A percentile compares a stretch with the other conserved stretches of the same genome.
Conservation (phyloP, 2,329 filamentous ascomycete genomes). For the Pseudogymnoascus sp. region DNA sequence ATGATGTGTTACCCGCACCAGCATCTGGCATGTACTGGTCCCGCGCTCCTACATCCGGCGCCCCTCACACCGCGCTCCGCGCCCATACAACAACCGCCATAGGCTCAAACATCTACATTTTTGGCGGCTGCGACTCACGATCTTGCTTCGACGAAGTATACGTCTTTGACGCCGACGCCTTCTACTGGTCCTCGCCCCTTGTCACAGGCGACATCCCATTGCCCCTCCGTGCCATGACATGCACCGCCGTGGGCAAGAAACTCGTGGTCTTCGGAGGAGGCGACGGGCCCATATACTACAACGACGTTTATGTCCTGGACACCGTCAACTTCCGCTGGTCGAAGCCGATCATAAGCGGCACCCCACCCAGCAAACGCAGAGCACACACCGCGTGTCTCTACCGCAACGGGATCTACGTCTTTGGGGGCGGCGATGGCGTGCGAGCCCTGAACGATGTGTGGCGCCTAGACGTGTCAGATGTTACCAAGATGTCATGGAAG, state of each 20-base stretch:
- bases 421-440: constrained; percentile 63
- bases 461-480: constrained; percentile 60
- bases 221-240: constrained; percentile 62
- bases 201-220: constrained; percentile 57
- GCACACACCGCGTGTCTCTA: constrained; percentile 65
- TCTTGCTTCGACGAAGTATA: constrained; percentile 64
- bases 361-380: constrained; percentile 50
- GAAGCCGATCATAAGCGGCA: constrained; percentile 47
- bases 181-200: constrained; percentile 59
- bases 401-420: constrained; percentile 64
- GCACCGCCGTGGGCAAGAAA: constrained; percentile 62
- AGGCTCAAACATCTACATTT: constrained; percentile 59
- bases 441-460: constrained; percentile 63
- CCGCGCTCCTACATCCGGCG: constrained; percentile 53
- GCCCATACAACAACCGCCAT: constrained; percentile 60
- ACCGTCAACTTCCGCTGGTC: constrained; percentile 61
- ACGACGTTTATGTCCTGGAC: constrained; percentile 64
- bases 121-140: constrained; percentile 59
- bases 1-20: constrained; percentile 54
- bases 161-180: constrained; percentile 60
- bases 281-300: constrained; percentile 63
- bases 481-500: constrained; percentile 58
- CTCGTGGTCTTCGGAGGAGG: constrained; percentile 62
- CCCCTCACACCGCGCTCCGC: constrained; percentile 51
- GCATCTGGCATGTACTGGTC: constrained; percentile 69